phyloP scores from a whole-genome alignment of 768 basidiomycete genomes.

The Leccinum incarnatum region DNA sequence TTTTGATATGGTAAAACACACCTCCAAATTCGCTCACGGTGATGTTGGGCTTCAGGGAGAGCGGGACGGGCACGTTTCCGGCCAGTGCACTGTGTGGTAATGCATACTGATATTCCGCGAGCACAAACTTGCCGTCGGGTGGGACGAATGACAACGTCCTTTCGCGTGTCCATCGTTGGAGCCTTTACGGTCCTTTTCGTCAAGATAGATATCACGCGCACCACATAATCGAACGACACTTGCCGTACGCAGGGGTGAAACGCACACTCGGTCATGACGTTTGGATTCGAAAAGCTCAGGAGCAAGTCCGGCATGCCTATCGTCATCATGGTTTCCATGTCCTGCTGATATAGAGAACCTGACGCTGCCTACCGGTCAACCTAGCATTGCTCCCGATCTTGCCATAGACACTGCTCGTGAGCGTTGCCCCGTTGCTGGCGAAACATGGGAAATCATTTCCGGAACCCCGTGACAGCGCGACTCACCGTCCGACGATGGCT shows the following conservation, averaged over 20 bases:
- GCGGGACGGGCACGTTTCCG: constrained; percentile 51
- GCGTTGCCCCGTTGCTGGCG: constrained; percentile 61
- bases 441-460: background rate
- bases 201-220: constrained; percentile 3
- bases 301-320: constrained; percentile 87
- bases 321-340: background rate
- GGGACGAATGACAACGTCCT: constrained; percentile 86
- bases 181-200: constrained; percentile 38
- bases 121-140: constrained; percentile 84
- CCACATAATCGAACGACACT: constrained; percentile 17
- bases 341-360: background rate
- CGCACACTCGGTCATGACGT: constrained; percentile 70
- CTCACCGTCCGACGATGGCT: constrained; percentile 38
- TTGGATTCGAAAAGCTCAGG: constrained; percentile 72
- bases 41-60: constrained; percentile 47
- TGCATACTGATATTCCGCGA: constrained; percentile 79
- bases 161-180: constrained; percentile 77
- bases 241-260: constrained; percentile 95
- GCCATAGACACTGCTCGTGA: constrained; percentile 70
- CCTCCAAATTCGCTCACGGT: constrained; percentile 31
- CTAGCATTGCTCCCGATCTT: constrained; percentile 73
- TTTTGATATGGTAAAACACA: constrained; percentile 4
- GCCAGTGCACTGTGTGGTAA: constrained; percentile 35
- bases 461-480: background rate
- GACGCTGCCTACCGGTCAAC: constrained; percentile 61